Evolutionary conservation across 306 rosid genomes (phyloP).

Genomic region (Parietaria judaica): DNA sequence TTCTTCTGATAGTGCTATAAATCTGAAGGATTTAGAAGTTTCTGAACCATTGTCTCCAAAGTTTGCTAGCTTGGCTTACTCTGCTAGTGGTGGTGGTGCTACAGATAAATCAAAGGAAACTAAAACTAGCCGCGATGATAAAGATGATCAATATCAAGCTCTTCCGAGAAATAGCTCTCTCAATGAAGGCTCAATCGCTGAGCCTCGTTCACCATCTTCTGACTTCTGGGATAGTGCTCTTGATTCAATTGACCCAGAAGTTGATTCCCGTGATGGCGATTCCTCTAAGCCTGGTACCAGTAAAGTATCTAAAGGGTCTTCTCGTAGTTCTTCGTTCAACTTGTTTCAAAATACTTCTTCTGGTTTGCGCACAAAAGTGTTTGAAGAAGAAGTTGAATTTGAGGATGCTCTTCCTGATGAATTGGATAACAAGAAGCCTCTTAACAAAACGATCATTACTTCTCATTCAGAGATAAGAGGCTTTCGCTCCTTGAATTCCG

Average conservation of each 20-base stretch:
- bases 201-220: constrained; percentile 37
- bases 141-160: constrained; percentile 23
- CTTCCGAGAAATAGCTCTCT: constrained; percentile 11
- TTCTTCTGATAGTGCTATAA: constrained; percentile 29
- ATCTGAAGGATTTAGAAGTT: constrained; percentile 24
- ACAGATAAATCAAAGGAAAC: constrained; percentile 29
- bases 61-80: constrained; percentile 65
- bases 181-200: constrained; percentile 24
- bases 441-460: constrained; percentile 16
- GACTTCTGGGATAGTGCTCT: constrained; percentile 64
- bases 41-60: constrained; percentile 60
- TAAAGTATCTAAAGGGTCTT: constrained; percentile 32
- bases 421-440: constrained; percentile 17
- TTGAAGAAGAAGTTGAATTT: constrained; percentile 21
- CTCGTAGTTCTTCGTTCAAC: constrained; percentile 31
- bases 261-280: constrained; percentile 18
- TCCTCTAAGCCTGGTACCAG: constrained; percentile 18
- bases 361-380: constrained; percentile 28
- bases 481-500: constrained; percentile 20
- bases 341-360: constrained; percentile 19
- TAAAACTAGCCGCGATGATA: constrained; percentile 26
- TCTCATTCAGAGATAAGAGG: constrained; percentile 24
- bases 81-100: constrained; percentile 34
- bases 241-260: constrained; percentile 22
- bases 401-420: constrained; percentile 24